phyloP scores from a whole-genome alignment of 2,329 filamentous ascomycete species.

The Pezicula neosporulosa region DNA sequence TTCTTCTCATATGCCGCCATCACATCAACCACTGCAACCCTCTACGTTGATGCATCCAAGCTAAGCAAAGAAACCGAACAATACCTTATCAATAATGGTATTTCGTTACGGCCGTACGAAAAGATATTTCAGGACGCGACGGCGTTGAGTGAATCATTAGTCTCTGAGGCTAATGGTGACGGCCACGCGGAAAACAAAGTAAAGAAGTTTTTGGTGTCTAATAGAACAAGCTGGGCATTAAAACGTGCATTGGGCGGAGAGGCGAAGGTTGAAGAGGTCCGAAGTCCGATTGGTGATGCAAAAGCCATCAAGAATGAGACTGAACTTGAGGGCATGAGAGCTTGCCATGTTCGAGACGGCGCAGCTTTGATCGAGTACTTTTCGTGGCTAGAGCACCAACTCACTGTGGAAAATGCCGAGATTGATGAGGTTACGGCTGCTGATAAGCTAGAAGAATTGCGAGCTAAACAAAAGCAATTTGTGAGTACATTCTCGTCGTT shows the following conservation, averaged over 20 bases:
- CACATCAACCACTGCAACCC: slow-evolving; percentile 69
- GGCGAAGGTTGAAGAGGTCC: slow-evolving; percentile 76
- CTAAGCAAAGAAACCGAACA: slow-evolving; percentile 63
- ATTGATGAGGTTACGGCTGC: slow-evolving; percentile 90
- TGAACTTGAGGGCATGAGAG: slow-evolving; percentile 88
- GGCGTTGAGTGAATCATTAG: slow-evolving; percentile 49
- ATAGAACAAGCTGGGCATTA: slow-evolving; percentile 88
- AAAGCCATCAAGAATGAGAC: slow-evolving; percentile 93
- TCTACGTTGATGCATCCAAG: slow-evolving; percentile 84
- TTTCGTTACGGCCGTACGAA: slow-evolving; percentile 78
- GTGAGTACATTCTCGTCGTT: slow-evolving; percentile 25
- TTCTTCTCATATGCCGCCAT: slow-evolving; percentile 96
- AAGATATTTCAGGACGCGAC: slow-evolving; percentile 77
- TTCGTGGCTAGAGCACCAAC: slow-evolving; percentile 91
- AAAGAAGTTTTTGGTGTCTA: slow-evolving; percentile 79
- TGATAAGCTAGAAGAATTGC: slow-evolving; percentile 79
- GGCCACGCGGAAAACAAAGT: slow-evolving; percentile 22
- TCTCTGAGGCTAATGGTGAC: slow-evolving; percentile 31
- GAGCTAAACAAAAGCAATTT: slow-evolving; percentile 68
- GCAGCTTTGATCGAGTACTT: slow-evolving; percentile 90
- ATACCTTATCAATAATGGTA: slow-evolving; percentile 66
- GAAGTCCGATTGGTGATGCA: slow-evolving; percentile 83
- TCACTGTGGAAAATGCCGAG: slow-evolving; percentile 66
- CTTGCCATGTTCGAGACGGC: slow-evolving; percentile 90
- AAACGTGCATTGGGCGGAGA: slow-evolving; percentile 84